Evolutionary conservation across 148 eudicot species (phyloP).

Genomic region (Bassia scoparia): DNA sequence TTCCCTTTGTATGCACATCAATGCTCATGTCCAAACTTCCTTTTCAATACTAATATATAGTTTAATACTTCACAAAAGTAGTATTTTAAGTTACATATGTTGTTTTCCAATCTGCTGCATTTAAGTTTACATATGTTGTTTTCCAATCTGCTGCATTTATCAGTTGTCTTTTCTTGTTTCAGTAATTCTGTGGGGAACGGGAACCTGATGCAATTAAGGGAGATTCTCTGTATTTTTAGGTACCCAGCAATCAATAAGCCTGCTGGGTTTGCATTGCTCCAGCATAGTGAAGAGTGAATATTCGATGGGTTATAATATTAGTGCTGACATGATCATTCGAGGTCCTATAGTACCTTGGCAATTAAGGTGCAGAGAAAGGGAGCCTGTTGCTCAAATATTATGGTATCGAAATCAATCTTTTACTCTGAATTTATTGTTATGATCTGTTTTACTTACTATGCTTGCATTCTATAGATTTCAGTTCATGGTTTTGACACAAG

Average conservation of each 20-base stretch:
- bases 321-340: constrained; percentile 91
- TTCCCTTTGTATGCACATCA: too few species aligned
- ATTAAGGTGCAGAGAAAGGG: constrained; percentile 91
- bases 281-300: constrained; percentile 77
- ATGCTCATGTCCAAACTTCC: too few species aligned
- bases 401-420: constrained; percentile 49
- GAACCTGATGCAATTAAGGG: neutral
- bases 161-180: neutral
- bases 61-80: too few species aligned
- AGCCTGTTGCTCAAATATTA: constrained; percentile 89
- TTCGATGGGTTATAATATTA: constrained; percentile 91
- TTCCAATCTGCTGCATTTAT: neutral
- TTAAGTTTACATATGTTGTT: neutral
- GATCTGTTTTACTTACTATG: neutral
- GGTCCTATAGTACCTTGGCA: constrained; percentile 96
- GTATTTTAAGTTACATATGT: too few species aligned
- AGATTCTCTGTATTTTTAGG: constrained; percentile 45
- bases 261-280: constrained; percentile 81
- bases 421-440: neutral
- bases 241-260: constrained; percentile 98
- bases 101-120: too few species aligned
- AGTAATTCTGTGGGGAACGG: too few species aligned
- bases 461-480: constrained; percentile 2
- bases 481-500: neutral
- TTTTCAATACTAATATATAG: too few species aligned